phyloP scores from a whole-genome alignment of 345 rosid species.

The Cochlearia excelsa region DNA sequence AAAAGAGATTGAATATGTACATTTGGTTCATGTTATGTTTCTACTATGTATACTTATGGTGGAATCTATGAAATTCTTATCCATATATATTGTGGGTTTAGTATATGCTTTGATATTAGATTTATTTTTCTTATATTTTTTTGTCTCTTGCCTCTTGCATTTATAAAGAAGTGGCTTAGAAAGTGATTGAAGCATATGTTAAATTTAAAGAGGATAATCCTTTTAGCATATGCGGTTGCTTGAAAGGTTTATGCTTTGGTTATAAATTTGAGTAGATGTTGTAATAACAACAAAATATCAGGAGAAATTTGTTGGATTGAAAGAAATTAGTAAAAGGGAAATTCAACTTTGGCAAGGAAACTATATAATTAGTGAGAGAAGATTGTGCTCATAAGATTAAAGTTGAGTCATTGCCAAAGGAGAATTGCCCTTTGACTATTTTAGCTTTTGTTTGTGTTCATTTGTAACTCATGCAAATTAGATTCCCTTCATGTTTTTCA shows the following conservation, averaged over 20 bases:
- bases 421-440: constrained; percentile 48
- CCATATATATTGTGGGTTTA: background rate
- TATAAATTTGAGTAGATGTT: constrained; percentile 1
- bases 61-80: background rate
- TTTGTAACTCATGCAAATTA: background rate
- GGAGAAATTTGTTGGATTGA: background rate
- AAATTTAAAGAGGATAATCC: background rate
- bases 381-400: constrained; percentile 1
- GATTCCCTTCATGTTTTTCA: background rate
- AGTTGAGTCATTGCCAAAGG: constrained; percentile 46
- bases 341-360: constrained; percentile 42
- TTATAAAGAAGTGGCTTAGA: constrained; percentile 1
- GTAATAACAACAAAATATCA: no score
- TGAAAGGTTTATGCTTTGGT: constrained; percentile 26
- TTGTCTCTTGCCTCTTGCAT: background rate
- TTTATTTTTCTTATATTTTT: background rate
- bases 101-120: constrained; percentile 5
- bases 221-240: constrained; percentile 7
- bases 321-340: constrained; percentile 43
- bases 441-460: constrained; percentile 17
- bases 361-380: background rate
- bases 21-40: constrained; percentile 25
- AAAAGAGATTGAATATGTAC: constrained; percentile 23
- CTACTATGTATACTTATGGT: constrained; percentile 27
- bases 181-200: constrained; percentile 5